Base-by-base conservation (phyloP, 768 basidiomycete species). In the Dioszegia hungarica region DNA sequence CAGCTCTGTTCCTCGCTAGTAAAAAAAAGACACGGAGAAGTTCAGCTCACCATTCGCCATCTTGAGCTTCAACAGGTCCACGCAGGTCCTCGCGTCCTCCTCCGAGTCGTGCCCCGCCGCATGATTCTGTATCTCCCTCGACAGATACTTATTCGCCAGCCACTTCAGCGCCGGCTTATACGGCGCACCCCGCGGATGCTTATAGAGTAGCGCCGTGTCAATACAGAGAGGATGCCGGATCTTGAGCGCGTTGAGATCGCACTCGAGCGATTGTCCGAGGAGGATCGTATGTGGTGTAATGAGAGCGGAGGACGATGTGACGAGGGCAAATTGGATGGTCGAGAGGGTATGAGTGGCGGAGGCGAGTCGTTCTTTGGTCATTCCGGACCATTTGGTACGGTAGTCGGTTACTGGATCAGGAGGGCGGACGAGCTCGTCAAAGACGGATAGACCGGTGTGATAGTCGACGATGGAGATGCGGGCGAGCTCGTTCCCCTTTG, bases 161-260 rank as follows among this genome's bases (percentile, higher is more conserved):
- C 91, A 97, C n/a, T 92, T 92, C 6, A 99, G 82, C 1, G 89
- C 90, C 0, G 94, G 90, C 77, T 97, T 98, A 60, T 90, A 83
- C 0, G 94, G 92, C 37, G 90, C 83, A 1, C 94, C 92, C 19
- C 90, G 86, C 0, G 94, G 90, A 77, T 99, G 94, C 70, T 92
- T 88, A 77, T 86, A 99, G 10, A 87, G 74, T 4, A 99, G 70
- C 0, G 91, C 88, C 1, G 94, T 97, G 71, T 99, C 94, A 67
- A 97, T 88, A 70, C 90, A 90, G 48, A 82, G 79, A 0, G 91
- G 85, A 68, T 97, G 92, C 62, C 85, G 83, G 33, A 94, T 82
- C 63, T 88, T 89, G 59, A 99, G 83, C 0, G 90, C 90, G 63
- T 83, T 84, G 29, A 99, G 82, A 70, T 99, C 94, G 15, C 89